A percentile compares a stretch with the other conserved stretches of the same genome.
These are phyloP conservation scores for Dryas alaskensis DNA, from an alignment of 306 rosid species.

Conservation along the genomic window DNA sequence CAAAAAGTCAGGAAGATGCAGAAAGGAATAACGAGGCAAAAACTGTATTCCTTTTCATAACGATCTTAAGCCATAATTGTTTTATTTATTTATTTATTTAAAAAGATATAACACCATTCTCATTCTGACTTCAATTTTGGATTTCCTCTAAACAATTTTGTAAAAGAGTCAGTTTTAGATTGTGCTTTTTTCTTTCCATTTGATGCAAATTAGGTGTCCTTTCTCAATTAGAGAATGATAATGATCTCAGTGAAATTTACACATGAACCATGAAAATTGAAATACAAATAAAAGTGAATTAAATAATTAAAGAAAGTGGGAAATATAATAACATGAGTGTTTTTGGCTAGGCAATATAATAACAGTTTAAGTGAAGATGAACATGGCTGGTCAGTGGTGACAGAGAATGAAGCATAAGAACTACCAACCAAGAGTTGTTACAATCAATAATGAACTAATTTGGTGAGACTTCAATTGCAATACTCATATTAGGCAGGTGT, in stretches of 20 bases:
- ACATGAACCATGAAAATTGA: background rate
- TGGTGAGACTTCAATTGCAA: constrained; percentile 20
- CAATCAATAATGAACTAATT: constrained; percentile 29
- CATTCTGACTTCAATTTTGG: too few species aligned
- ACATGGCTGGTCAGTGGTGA: background rate
- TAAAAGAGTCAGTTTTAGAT: too few species aligned
- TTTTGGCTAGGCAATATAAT: background rate
- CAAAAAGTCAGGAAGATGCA: background rate
- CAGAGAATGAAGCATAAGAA: background rate
- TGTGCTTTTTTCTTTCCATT: too few species aligned
- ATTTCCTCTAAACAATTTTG: too few species aligned
- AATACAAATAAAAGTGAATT: background rate
- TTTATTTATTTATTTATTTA: too few species aligned
- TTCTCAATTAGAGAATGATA: background rate
- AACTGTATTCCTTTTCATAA: background rate
- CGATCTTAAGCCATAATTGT: too few species aligned
- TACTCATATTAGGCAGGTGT: constrained; percentile 7
- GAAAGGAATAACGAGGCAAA: background rate
- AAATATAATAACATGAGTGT: background rate
- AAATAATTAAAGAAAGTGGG: background rate
- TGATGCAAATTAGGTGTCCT: background rate
- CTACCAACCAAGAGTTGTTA: constrained; percentile 25
- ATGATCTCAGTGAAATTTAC: too few species aligned
- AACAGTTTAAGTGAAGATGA: background rate
- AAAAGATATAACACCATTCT: too few species aligned